A percentile compares a stretch with the other conserved stretches of the same genome.
Evolutionary conservation across 2,329 filamentous ascomycete species (phyloP).

Genomic region (Stachybotrys chlorohalonatus): DNA sequence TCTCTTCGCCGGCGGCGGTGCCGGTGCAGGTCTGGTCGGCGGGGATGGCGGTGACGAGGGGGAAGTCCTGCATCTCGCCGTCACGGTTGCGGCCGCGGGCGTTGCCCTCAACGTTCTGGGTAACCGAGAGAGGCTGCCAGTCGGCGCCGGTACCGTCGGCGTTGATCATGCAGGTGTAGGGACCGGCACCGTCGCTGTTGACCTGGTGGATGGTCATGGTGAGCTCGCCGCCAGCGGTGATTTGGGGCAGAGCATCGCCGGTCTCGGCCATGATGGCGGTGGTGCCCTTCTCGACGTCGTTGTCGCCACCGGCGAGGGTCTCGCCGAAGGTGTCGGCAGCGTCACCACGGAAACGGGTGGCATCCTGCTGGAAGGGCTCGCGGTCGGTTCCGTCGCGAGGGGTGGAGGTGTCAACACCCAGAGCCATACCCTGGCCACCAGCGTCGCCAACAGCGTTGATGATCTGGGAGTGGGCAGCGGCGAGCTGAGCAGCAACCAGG

Average conservation of each 20-base stretch:
- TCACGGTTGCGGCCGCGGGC: conserved; percentile 29
- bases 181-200: conserved; percentile 25
- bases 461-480: conserved; percentile 53
- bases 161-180: conserved; percentile 58
- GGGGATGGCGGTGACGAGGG: conserved; percentile 50
- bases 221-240: conserved; percentile 46
- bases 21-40: conserved; percentile 48
- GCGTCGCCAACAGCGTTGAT: conserved; percentile 46
- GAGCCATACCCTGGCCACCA: conserved; percentile 44
- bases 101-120: conserved; percentile 21
- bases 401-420: conserved; percentile 42
- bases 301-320: conserved; percentile 47
- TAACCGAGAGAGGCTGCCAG: conserved; percentile 46
- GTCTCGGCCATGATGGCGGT: conserved; percentile 47
- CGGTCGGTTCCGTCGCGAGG: conserved; percentile 53
- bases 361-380: conserved; percentile 55
- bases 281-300: conserved; percentile 48
- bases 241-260: conserved; percentile 48
- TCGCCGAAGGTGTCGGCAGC: conserved; percentile 45
- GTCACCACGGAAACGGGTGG: conserved; percentile 50
- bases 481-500: conserved; percentile 31
- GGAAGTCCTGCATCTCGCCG: conserved; percentile 31
- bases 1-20: conserved; percentile 46
- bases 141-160: conserved; percentile 41
- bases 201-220: conserved; percentile 43